Conservation (phyloP, 495 filamentous ascomycete genomes). For the Hypoxylon intermedium region DNA sequence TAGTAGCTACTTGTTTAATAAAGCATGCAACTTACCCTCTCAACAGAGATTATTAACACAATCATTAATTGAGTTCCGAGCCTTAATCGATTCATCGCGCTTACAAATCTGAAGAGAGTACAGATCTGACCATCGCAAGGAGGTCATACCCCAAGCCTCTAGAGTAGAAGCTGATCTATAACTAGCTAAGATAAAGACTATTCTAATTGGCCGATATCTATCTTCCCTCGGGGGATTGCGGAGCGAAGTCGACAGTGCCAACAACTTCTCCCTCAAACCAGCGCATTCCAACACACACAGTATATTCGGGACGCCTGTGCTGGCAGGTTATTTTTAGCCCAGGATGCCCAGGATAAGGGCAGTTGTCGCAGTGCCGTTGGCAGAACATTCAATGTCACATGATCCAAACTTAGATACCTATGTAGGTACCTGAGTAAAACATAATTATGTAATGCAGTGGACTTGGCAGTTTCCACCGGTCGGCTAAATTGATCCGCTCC, state of each 20-base stretch:
- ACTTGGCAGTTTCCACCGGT: too few relatives aligned
- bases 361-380: constrained; percentile 5
- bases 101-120: too few relatives aligned
- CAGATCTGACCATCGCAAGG: too few relatives aligned
- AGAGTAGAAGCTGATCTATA: too few relatives aligned
- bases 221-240: constrained; percentile 20
- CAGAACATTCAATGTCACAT: constrained; percentile 5
- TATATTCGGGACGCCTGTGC: not conserved
- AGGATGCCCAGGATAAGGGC: constrained; percentile 1
- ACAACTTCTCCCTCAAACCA: not conserved
- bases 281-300: not conserved
- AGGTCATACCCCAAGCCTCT: too few relatives aligned
- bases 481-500: constrained; percentile 21
- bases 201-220: constrained; percentile 6
- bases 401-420: not conserved
- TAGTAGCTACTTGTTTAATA: too few relatives aligned
- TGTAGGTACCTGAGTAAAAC: not conserved
- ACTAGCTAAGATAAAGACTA: not conserved
- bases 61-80: too few relatives aligned
- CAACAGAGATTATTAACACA: too few relatives aligned
- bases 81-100: too few relatives aligned
- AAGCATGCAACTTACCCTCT: too few relatives aligned
- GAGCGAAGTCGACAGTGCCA: constrained; percentile 12
- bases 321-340: constrained; percentile 22
- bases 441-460: constrained; percentile 16